Evolutionary conservation across 179 eudicot species (phyloP), one percentile per base, ranked within the genome.

Genomic region (Beta corolliflora): DNA sequence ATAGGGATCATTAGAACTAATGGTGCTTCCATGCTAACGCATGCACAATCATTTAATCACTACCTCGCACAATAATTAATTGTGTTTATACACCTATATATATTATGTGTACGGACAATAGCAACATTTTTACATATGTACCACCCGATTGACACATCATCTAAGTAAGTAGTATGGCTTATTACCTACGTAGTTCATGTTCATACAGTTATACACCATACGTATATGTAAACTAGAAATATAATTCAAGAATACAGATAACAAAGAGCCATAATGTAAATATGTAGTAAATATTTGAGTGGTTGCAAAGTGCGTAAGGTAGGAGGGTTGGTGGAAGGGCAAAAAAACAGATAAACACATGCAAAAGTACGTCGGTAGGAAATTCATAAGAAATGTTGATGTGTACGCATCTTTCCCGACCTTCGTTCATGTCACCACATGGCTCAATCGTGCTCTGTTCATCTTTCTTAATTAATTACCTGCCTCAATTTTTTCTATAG

Each of bases 341-440:
- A 60, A 79, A 75, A 69, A 54, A 83, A 79, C 83, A 79, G 9
- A 48, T 48, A 36, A 55, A 77, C 80, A 79, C 85, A 75, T 75
- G 85, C 66, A 68, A 15, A 52, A 41, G 41, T 75, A 69, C 73
- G 73, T 69, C 31, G 13, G 21, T 52, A 9, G 13, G 23, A 81
- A 73, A 63, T 61, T 15, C 13, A 25, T 10, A 67, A 45, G 61
- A 61, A n/a, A 7, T 64, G 53, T 19, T 1, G 25, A 4, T 11
- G 41, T 71, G 81, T 81, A 46, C 19, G 63, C 84, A 77, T 81
- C 67, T 63, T 84, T 16, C 31, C 81, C 74, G 77, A 77, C 83
- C 86, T 65, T 84, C 83, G 13, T 77, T 44, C 73, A 45, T 78
- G 44, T 83, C 73, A 65, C 19, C 83, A 80, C 83, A 73, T 79